Percentiles rank a stretch among this genome's conserved stretches.
These are phyloP conservation scores for Trametes sanguinea DNA, from an alignment of 768 basidiomycete genomes.

Conservation along the genomic window DNA sequence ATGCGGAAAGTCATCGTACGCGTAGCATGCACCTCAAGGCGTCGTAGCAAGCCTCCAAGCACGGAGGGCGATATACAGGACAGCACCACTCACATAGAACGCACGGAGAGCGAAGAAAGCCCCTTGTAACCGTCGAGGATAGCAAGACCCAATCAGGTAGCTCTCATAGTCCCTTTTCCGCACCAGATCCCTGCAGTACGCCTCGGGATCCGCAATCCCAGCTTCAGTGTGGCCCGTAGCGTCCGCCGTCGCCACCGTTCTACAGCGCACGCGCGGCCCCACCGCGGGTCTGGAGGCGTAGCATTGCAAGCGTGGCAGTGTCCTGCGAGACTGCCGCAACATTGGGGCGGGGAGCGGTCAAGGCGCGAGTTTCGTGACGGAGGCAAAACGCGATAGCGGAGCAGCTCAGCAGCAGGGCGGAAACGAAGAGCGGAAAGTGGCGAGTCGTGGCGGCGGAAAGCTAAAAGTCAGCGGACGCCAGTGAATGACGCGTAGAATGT, in stretches of 20 bases:
- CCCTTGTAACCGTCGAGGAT: slow-evolving; percentile 60
- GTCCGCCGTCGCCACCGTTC: slow-evolving; percentile 10
- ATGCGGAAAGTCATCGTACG: too few relatives aligned
- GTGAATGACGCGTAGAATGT: slow-evolving; percentile 11
- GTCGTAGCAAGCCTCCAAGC: neutral
- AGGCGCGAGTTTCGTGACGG: too few relatives aligned
- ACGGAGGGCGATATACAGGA: neutral
- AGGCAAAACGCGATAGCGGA: neutral
- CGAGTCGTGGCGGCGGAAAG: neutral
- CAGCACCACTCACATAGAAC: slow-evolving; percentile 65
- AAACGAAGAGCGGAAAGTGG: neutral
- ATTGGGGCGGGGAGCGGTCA: neutral
- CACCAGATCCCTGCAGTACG: slow-evolving; percentile 73
- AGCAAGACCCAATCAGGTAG: slow-evolving; percentile 70
- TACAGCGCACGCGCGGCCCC: neutral
- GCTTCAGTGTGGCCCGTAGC: slow-evolving; percentile 3
- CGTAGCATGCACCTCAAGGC: too few relatives aligned
- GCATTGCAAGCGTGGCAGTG: neutral
- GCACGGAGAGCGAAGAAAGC: slow-evolving; percentile 81
- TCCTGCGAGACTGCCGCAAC: neutral
- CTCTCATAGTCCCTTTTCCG: slow-evolving; percentile 83
- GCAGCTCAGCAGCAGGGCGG: neutral
- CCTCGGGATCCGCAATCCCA: slow-evolving; percentile 36
- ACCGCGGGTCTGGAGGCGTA: neutral
- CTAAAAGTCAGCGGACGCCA: neutral